Conservation (phyloP, 768 basidiomycete genomes). For the Floccularia luteovirens region DNA sequence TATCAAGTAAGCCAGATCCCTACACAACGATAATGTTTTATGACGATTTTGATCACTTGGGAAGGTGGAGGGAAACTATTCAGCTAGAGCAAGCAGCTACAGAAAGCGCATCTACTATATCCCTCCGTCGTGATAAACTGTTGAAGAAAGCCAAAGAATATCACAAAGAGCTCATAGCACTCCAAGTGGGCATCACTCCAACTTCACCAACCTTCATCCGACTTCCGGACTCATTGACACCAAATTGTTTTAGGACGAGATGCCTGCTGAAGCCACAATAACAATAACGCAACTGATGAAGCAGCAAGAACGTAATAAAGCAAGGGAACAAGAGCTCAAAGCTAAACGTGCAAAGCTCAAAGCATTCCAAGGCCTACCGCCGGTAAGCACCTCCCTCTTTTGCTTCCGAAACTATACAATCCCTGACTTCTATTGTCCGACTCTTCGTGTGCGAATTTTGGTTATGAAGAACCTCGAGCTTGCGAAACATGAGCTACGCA, state of each 20-base stretch:
- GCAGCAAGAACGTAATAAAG: constrained; percentile 28
- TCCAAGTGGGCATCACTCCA: constrained; percentile 27
- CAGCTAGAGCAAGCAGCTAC: constrained; percentile 13
- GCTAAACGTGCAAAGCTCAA: constrained; percentile 34
- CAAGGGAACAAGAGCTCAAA: constrained; percentile 28
- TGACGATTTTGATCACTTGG: not conserved
- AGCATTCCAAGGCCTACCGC: constrained; percentile 42
- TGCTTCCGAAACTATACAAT: not conserved
- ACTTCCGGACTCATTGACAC: not conserved
- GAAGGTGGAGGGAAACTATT: constrained; percentile 27
- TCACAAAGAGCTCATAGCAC: constrained; percentile 27
- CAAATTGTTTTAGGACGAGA: constrained; percentile 15
- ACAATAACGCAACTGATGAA: constrained; percentile 29
- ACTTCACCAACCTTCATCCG: no score
- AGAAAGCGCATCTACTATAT: constrained; percentile 21
- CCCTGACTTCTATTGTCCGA: no score
- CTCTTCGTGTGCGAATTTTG: not conserved
- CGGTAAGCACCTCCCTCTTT: constrained; percentile 20
- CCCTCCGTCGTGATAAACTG: constrained; percentile 31
- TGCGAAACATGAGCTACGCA: constrained; percentile 31
- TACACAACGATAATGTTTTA: not conserved
- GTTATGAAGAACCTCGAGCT: constrained; percentile 34
- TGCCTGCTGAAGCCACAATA: constrained; percentile 20
- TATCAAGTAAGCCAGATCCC: constrained; percentile 21
- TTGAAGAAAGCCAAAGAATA: constrained; percentile 40